phyloP scores from a whole-genome alignment of 352 stramenopile species.

The Thraustotheca clavata region DNA sequence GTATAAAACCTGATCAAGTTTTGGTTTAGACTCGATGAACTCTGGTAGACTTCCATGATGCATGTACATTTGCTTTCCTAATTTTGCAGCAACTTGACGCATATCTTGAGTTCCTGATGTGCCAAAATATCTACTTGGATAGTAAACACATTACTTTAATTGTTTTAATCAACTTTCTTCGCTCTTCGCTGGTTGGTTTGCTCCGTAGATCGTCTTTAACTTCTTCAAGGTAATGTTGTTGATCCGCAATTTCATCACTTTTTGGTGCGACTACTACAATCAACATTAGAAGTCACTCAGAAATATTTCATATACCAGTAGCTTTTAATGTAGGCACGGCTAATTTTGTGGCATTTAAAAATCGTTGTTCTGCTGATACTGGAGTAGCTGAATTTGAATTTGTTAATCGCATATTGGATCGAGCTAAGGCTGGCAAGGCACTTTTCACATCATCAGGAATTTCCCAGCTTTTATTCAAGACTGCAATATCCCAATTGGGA shows the following conservation, averaged over 20 bases:
- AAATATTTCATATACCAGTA: background rate
- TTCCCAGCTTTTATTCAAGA: constrained; percentile 64
- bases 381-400: background rate
- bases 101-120: constrained; percentile 6
- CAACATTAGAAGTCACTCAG: background rate
- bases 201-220: constrained; percentile 9
- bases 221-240: constrained; percentile 8
- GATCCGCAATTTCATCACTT: background rate
- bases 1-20: background rate
- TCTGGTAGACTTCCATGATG: constrained; percentile 7
- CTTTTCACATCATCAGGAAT: constrained; percentile 53
- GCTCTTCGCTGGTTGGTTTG: constrained; percentile 3
- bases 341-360: constrained; percentile 7
- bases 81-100: background rate
- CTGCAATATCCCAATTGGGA: constrained; percentile 54
- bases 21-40: background rate
- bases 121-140: constrained; percentile 11
- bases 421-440: constrained; percentile 47
- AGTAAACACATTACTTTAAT: background rate
- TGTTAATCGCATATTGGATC: constrained; percentile 26
- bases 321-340: constrained; percentile 13
- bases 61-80: constrained; percentile 20
- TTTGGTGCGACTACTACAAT: background rate
- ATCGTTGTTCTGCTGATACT: background rate
- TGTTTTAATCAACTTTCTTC: background rate